Base-by-base conservation (phyloP, 2,329 filamentous ascomycete genomes). In the Xylariaceae sp. region DNA sequence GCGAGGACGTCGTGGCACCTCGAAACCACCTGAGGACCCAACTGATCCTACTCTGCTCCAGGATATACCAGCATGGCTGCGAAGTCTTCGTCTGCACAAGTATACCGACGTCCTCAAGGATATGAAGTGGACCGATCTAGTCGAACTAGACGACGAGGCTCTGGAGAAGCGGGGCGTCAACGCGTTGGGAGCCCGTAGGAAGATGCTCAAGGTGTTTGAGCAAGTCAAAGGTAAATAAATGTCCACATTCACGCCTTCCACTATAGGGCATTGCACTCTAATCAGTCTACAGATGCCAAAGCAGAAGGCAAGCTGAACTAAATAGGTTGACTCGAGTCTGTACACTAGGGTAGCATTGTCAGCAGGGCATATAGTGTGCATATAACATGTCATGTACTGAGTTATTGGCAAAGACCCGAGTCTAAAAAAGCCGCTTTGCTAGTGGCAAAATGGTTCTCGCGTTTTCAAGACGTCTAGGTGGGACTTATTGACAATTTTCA, bases 141-240 rank as follows among this genome's bases (percentile, higher is more conserved):
- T 99, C 54, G 89, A 94, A 71, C 77, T 99, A 62, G 90, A 97
- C 65, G 94, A 99, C 62, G 92, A 92, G 67, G 92, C 90, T 45
- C 77, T 99, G 58, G 93, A 97, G 73, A 89, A 90, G 22, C 87
- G 90, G 47, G 94, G 94, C 45, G 94, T 99, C 31, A 97, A 96
- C 70, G 94, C 94, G 48, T 81, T 97, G 51, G 94, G 94, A 63
- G 94, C 94, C 16, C 81, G 94, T 62, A 88, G 93, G 69, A 99
- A 99, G 82, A 95, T 99, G 90, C 77, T 99, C 55, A 99, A 99
- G 83, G 94, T 97, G 51, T 97, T 97, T 73, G 94, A 97, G 65
- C 92, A 97, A 76, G 93, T 97, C 66, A 90, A 85, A 73, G 88
- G 83, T 85, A 73, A 58, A 63, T 43, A 34, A 58, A 63, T 43